Evolutionary conservation across 169 alveolate species (phyloP).

Genomic region (Cryptosporidium sp.): DNA sequence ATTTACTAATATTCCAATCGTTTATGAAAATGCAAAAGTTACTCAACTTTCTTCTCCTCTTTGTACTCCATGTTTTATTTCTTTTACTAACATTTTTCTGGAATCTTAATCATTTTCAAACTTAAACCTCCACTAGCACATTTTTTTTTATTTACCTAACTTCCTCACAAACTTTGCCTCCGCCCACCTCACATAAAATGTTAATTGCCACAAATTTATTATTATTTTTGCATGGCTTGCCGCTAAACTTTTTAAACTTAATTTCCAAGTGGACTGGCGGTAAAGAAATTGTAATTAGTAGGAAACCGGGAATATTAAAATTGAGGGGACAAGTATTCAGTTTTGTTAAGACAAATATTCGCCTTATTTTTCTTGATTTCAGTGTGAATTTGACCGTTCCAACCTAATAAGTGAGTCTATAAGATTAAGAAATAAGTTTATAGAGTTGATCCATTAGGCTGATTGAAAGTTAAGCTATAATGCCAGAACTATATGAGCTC

Average conservation of each 20-base stretch:
- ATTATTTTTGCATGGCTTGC: neutral
- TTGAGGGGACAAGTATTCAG: neutral
- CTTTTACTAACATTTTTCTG: neutral
- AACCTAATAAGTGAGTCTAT: neutral
- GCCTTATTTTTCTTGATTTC: neutral
- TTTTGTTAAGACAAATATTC: too few relatives aligned
- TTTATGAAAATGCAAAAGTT: neutral
- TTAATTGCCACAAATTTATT: neutral
- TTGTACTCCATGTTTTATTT: neutral
- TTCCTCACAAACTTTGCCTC: neutral
- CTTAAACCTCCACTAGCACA: neutral
- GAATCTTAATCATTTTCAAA: too few relatives aligned
- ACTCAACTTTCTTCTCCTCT: neutral
- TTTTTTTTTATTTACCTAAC: neutral
- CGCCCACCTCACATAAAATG: neutral
- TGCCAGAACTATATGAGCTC: conserved; percentile 54
- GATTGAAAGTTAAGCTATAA: neutral
- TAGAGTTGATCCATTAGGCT: neutral
- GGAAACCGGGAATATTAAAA: neutral
- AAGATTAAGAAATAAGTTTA: neutral
- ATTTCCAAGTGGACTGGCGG: neutral
- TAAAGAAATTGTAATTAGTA: neutral
- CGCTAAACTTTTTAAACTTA: neutral
- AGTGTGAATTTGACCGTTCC: neutral
- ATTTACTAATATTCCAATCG: neutral